Percentiles rank a stretch among this genome's conserved stretches.
Evolutionary conservation across 2,329 filamentous ascomycete species (phyloP).

Genomic region (Microdochium bolleyi): DNA sequence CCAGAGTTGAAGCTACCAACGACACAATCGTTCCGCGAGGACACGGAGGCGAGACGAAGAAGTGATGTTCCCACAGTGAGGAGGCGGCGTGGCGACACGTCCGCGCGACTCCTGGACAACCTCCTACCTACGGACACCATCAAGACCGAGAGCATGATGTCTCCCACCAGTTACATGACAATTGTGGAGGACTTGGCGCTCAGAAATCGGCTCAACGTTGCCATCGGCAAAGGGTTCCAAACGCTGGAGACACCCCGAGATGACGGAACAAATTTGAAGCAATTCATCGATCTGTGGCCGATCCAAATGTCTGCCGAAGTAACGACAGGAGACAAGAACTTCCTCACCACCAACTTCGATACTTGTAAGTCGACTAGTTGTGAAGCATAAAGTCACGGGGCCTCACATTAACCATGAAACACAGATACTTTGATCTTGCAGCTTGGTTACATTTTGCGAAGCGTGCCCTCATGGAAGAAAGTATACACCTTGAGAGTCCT

Average conservation of each 20-base stretch:
- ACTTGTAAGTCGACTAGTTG: conserved; percentile 54
- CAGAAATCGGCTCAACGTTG: conserved; percentile 74
- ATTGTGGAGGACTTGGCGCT: conserved; percentile 76
- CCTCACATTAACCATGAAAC: not conserved
- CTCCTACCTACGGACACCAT: conserved; percentile 63
- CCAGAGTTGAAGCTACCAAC: conserved; percentile 15
- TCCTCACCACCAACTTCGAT: conserved; percentile 84
- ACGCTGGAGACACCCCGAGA: conserved; percentile 62
- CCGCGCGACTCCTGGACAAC: conserved; percentile 46
- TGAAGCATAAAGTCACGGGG: not conserved
- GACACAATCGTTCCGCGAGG: conserved; percentile 46
- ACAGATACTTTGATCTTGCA: conserved; percentile 73
- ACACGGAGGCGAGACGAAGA: conserved; percentile 26
- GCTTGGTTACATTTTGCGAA: conserved; percentile 75
- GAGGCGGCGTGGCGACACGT: conserved; percentile 43
- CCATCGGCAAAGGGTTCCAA: conserved; percentile 75
- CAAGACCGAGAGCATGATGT: conserved; percentile 60
- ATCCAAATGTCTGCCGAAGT: conserved; percentile 91
- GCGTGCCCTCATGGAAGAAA: conserved; percentile 72
- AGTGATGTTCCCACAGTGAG: conserved; percentile 2
- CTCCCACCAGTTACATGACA: conserved; percentile 67
- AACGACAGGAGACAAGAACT: conserved; percentile 54
- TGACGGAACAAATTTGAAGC: conserved; percentile 54
- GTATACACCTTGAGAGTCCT: conserved; percentile 66
- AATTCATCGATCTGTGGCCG: conserved; percentile 82